phyloP scores from a whole-genome alignment of 257 asterid species.

The Nicotiana paniculata region DNA sequence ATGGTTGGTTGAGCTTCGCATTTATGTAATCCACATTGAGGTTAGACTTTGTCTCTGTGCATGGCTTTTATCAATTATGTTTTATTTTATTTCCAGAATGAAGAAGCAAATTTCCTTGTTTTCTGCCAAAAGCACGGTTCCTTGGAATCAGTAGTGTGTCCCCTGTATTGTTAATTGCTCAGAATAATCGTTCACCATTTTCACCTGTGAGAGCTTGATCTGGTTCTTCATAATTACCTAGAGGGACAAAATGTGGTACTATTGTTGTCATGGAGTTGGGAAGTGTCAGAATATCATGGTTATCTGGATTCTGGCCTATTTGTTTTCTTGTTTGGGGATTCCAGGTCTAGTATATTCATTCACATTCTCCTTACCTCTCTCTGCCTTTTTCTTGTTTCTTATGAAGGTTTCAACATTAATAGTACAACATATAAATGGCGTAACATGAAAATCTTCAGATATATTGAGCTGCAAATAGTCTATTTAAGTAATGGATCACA shows the following conservation, averaged over 20 bases:
- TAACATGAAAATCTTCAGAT: background rate
- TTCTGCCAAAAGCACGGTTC: background rate
- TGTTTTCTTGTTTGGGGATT: background rate
- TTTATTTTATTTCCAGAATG: background rate
- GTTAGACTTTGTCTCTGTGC: conserved; percentile 9
- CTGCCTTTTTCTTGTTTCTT: background rate
- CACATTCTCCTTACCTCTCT: background rate
- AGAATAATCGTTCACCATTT: background rate
- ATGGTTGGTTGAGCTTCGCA: conserved; percentile 61
- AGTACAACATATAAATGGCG: background rate
- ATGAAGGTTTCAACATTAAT: background rate
- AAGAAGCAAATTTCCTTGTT: background rate
- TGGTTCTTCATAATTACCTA: background rate
- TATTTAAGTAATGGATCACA: no score
- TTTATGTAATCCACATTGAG: background rate
- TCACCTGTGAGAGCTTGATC: background rate
- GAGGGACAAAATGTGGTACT: background rate
- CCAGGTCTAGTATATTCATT: background rate
- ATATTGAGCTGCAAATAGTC: background rate
- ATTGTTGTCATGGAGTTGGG: background rate
- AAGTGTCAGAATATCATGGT: background rate
- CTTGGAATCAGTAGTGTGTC: background rate
- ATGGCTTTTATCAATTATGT: background rate
- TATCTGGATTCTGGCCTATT: background rate
- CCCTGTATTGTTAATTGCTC: background rate